Conservation (phyloP, 2,329 filamentous ascomycete species). For the Colletotrichum incanum region DNA sequence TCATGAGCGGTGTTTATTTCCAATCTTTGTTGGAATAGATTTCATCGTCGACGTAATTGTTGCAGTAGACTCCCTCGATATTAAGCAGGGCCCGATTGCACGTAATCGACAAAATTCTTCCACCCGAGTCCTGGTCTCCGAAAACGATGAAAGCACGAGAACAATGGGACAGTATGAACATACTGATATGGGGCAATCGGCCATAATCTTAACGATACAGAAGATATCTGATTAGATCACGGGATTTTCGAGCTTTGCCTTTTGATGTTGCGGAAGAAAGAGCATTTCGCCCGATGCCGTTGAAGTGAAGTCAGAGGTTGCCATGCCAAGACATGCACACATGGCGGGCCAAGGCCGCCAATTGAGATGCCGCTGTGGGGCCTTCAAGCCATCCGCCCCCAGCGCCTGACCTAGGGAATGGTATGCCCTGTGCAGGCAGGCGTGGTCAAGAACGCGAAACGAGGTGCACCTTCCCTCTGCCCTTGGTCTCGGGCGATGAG, state of each 20-base stretch:
- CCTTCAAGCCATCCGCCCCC: neutral
- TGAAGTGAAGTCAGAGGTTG: conserved; percentile 14
- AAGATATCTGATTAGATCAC: neutral
- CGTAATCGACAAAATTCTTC: too few relatives aligned
- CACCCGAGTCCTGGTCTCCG: too few relatives aligned
- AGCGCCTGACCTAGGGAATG: too few relatives aligned
- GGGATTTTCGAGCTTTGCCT: neutral
- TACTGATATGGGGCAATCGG: neutral
- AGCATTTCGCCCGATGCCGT: neutral
- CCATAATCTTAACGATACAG: neutral
- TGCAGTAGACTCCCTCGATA: too few relatives aligned
- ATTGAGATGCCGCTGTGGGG: conserved; percentile 6
- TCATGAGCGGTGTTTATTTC: too few relatives aligned
- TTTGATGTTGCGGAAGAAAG: neutral
- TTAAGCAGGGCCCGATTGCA: too few relatives aligned
- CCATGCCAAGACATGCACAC: conserved; percentile 16
- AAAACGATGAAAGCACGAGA: too few relatives aligned
- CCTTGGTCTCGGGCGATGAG: neutral
- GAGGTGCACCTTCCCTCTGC: neutral
- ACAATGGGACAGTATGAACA: too few relatives aligned
- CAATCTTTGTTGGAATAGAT: too few relatives aligned
- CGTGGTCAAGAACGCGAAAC: neutral
- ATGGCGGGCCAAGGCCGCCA: conserved; percentile 12
- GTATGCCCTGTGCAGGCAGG: too few relatives aligned
- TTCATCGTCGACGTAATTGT: too few relatives aligned